Base-by-base conservation (phyloP, 2,329 filamentous ascomycete species). In the Fusarium sublunatum region DNA sequence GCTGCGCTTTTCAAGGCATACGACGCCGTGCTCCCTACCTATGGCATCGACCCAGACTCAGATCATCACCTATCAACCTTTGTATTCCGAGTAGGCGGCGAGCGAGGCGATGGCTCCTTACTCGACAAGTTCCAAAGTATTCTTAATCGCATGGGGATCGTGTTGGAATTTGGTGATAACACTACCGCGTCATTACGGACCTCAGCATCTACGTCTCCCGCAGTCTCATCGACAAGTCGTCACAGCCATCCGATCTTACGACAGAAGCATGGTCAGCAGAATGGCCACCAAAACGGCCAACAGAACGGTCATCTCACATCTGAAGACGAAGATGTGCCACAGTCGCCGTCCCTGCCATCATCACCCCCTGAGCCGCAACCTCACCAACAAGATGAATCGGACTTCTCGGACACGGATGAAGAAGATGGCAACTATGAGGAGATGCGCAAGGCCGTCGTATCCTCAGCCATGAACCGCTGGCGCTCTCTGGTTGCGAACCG, bases 1-100 rank as follows among this genome's bases (percentile, higher is more conserved):
- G 88, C 88, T 71, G 91, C 92, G 9, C 83, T 97, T 15, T 96
- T 96, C 76, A 83, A 84, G 49, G 91, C 92, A 28, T 96, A 96
- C 73, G 90, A 95, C 72, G 82, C 86, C 53, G 83, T 93, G 38
- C 84, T 96, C n/a, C 86, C 85, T 6, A 81, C 87, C 64, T 81
- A 91, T 78, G 89, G 87, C 51, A 80, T 92, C 64, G 84, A 91
- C 57, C 83, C 87, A n/a, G 88, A 91, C 69, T 83, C 90, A 66
- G 91, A 93, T 70, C 87, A 88, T 68, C 86, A 90, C 67, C 89
- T 93, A 70, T 88, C 92, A 64, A 86, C 89, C 62, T 88, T 96
- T 69, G 78, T 97, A 53, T 91, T 95, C 74, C 89, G 89, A 70
- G 87, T 97, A 73, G 90, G 91, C 48, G 88, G 87, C 58, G 83